Conservation (phyloP, 495 filamentous ascomycete genomes). For the Niebla homalea region DNA sequence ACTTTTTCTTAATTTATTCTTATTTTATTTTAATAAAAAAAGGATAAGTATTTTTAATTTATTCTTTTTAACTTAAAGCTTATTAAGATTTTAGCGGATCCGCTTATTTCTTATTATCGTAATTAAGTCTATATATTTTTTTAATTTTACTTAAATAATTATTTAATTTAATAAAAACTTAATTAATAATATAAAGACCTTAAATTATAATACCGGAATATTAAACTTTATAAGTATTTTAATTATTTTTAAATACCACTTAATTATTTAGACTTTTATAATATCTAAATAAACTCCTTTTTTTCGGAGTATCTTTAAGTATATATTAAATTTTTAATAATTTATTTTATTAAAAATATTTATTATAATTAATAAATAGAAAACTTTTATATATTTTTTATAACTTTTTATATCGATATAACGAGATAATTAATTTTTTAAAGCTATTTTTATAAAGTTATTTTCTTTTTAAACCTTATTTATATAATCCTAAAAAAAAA, state of each 20-base stretch:
- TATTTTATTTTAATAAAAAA: too few species aligned
- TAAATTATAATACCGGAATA: constrained; percentile 11
- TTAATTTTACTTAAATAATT: too few species aligned
- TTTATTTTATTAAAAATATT: constrained; percentile 4
- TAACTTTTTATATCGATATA: not conserved
- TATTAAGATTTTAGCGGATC: too few species aligned
- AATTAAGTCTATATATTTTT: too few species aligned
- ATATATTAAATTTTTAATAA: constrained; percentile 3
- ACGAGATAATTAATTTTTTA: constrained; percentile 4
- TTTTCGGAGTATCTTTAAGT: constrained; percentile 2
- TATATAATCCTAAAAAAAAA: constrained; percentile 4
- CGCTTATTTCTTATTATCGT: too few species aligned
- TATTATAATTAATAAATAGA: not conserved
- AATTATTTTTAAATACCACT: not conserved
- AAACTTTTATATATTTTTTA: not conserved
- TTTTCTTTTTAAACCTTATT: not conserved
- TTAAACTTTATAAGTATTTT: not conserved
- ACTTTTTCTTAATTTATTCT: too few species aligned
- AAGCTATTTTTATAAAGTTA: not conserved
- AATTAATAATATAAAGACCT: constrained; percentile 4
- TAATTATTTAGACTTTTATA: not conserved
- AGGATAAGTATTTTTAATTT: too few species aligned
- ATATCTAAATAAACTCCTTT: constrained; percentile 8
- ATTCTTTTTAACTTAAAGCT: too few species aligned
- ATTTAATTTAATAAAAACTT: too few species aligned